Evolutionary conservation across 2,329 filamentous ascomycete species (phyloP), one percentile per base, ranked within the genome.

Genomic region (Penicillium psychrosexuale): DNA sequence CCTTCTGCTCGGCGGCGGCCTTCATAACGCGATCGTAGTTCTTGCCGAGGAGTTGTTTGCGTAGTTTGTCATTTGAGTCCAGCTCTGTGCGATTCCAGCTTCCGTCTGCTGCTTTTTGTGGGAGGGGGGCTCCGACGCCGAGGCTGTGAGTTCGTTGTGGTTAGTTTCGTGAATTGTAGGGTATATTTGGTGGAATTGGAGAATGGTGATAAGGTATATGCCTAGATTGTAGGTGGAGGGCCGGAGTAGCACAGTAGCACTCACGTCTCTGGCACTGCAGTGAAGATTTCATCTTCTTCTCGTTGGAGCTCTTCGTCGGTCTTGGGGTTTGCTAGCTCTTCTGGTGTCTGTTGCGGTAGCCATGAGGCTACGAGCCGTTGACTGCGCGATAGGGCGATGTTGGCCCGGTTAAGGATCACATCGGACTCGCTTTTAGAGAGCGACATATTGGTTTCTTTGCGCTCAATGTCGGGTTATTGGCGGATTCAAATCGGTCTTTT

Each of bases 301-400:
- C 75, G 70, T 53, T 79, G 74, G 17, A 77, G 64, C 57, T 81
- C 75, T 53, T 77, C 71, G 34, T 76, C 69, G 19, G 76, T 69
- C 60, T 76, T 77, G 50, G 66, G 62, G 56, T 71, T 66, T 49
- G 68, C 61, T 46, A 67, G 60, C 45, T 77, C 74, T 22, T 73
- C 68, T n/a, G 68, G 53, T 6, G 75, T 67, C 53, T 72, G 73
- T n/a, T 78, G 69, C 12, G 80, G 80, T 30, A 85, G 77, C 80
- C 81, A 82, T 60, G 82, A 84, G 47, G 80, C 75, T 56, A 85
- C 72, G 17, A 83, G 71, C 33, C 77, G 77, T 60, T 83, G 80
- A 47, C 77, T 78, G 51, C 79, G 78, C 7, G 82, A 80, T 9
- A 83, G 70, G 3, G 77, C 76, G 44, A 85, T 75, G 58, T 78